Evolutionary conservation across 2,329 filamentous ascomycete genomes (phyloP).

Genomic region (Paecilomyces formosus): DNA sequence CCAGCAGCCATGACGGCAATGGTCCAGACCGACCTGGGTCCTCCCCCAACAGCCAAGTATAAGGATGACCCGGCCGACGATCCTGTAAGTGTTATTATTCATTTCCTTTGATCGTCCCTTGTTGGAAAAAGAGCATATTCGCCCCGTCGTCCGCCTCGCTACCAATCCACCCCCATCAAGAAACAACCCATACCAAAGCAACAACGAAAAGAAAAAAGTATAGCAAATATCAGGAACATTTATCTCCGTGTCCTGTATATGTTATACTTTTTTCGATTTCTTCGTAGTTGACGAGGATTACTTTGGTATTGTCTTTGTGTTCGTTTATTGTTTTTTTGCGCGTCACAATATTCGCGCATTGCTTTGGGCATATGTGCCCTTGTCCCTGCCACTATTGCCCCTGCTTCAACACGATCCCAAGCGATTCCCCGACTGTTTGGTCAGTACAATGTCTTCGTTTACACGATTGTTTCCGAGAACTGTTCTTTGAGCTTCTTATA

Average conservation of each 20-base stretch:
- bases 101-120: constrained; percentile 10
- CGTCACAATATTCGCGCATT: constrained; percentile 15
- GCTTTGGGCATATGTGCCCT: constrained; percentile 10
- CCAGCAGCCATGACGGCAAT: constrained; percentile 34
- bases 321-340: constrained; percentile 12
- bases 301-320: background rate
- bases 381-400: background rate
- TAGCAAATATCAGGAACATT: background rate
- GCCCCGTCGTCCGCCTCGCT: background rate
- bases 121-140: background rate
- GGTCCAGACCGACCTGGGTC: constrained; percentile 36
- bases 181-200: background rate
- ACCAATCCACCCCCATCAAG: background rate
- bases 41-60: constrained; percentile 32
- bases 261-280: background rate
- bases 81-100: constrained; percentile 34
- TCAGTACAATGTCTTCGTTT: background rate
- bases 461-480: background rate
- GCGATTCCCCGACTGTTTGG: background rate
- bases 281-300: background rate
- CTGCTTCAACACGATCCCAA: background rate
- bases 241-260: background rate
- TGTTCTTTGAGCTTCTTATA: background rate
- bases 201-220: background rate
- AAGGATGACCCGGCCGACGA: constrained; percentile 42